phyloP scores from a whole-genome alignment of 192 early-diverging fungal species.

The Oehlia diaphana region DNA sequence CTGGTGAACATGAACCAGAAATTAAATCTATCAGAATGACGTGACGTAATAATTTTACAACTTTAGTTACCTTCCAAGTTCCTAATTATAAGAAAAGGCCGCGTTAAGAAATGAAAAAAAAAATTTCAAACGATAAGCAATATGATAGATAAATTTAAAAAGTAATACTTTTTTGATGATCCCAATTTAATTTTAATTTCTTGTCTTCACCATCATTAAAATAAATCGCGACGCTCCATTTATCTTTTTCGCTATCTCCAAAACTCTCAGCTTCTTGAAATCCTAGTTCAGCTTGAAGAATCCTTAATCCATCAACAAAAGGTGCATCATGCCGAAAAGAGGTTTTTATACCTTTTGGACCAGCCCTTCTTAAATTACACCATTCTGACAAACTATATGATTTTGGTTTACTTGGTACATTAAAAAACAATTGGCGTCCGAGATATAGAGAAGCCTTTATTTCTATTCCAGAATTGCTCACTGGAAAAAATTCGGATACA shows the following conservation, averaged over 20 bases:
- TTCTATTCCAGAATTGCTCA: neutral
- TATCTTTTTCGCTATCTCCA: neutral
- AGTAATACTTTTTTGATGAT: neutral
- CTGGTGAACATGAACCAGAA: neutral
- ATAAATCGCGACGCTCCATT: neutral
- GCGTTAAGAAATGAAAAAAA: too few relatives aligned
- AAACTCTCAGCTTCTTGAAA: neutral
- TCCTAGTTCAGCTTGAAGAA: neutral
- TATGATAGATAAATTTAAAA: neutral
- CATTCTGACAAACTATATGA: neutral
- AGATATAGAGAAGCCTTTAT: neutral
- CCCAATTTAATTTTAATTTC: conserved; percentile 5
- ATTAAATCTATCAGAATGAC: neutral
- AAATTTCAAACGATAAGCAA: too few relatives aligned
- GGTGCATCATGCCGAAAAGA: neutral
- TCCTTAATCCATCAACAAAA: neutral
- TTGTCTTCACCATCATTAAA: neutral
- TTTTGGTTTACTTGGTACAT: neutral
- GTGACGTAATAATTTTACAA: neutral
- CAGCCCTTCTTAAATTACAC: neutral
- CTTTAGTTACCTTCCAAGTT: conserved; percentile 13
- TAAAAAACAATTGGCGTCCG: neutral
- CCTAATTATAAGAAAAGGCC: neutral
- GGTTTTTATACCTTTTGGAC: neutral
- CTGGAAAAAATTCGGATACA: neutral